Conservation (phyloP, 345 rosid species). For the Salix purpurea region DNA sequence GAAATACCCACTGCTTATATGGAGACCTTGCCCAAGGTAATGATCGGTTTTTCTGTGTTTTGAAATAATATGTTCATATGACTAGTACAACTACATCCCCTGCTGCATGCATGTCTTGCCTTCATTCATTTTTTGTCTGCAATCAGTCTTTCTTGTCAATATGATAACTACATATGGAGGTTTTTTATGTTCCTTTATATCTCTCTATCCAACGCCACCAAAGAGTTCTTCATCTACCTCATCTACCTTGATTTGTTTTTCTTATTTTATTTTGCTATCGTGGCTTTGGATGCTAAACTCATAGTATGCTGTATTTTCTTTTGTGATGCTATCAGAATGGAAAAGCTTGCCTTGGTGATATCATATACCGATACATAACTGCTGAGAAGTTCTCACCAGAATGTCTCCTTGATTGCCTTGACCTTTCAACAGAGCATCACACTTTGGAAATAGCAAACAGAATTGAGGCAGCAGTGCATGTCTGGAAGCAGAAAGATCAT, state of each 20-base stretch:
- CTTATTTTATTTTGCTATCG: background rate
- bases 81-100: background rate
- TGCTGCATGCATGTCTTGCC: background rate
- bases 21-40: slow-evolving; percentile 90
- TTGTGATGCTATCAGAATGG: slow-evolving; percentile 45
- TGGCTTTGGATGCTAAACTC: background rate
- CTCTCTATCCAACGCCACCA: background rate
- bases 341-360: slow-evolving; percentile 76
- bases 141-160: background rate
- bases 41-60: background rate
- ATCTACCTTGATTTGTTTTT: background rate
- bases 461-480: slow-evolving; percentile 76
- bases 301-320: background rate
- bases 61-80: background rate
- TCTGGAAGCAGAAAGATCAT: slow-evolving; percentile 72
- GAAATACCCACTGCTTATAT: slow-evolving; percentile 82
- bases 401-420: slow-evolving; percentile 79
- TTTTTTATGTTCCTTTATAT: background rate
- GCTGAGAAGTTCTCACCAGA: slow-evolving; percentile 82
- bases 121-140: background rate
- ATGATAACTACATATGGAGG: background rate
- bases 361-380: slow-evolving; percentile 69
- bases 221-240: background rate
- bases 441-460: slow-evolving; percentile 77
- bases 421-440: slow-evolving; percentile 80